Evolutionary conservation across 2,329 filamentous ascomycete genomes (phyloP).

Genomic region (Botrytis medusae): DNA sequence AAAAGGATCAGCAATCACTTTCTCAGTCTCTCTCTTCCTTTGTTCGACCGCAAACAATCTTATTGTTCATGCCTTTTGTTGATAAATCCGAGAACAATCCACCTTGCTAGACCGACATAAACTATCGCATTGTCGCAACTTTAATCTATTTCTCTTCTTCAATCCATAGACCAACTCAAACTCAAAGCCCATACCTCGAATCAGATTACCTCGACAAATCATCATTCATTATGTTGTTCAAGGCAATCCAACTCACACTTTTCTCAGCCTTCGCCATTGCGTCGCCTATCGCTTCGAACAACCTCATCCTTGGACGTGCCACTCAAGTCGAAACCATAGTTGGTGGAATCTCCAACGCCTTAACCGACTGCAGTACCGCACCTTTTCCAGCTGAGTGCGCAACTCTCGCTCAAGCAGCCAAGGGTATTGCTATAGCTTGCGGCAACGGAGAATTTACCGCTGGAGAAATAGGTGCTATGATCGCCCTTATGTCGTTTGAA

Average conservation of each 20-base stretch:
- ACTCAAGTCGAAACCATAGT: not conserved
- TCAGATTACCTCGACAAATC: not conserved
- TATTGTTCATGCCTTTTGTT: not conserved
- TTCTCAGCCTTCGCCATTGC: not conserved
- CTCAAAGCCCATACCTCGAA: not conserved
- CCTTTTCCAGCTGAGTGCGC: slow-evolving; percentile 51
- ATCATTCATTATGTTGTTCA: not conserved
- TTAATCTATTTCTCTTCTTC: not conserved
- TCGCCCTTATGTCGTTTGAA: slow-evolving; percentile 63
- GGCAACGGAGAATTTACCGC: not conserved
- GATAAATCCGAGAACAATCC: not conserved
- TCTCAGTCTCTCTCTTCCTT: not conserved
- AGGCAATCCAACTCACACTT: not conserved
- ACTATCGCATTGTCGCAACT: not conserved
- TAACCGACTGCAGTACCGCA: slow-evolving; percentile 46
- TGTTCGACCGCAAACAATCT: not conserved
- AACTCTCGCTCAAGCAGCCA: slow-evolving; percentile 44
- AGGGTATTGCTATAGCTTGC: not conserved
- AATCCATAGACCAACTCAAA: not conserved
- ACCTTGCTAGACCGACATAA: not conserved
- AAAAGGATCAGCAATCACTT: not conserved
- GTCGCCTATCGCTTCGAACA: not conserved
- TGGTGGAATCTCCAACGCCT: slow-evolving; percentile 48
- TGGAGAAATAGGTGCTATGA: slow-evolving; percentile 57
- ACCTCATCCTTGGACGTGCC: not conserved